Evolutionary conservation across 768 basidiomycete species (phyloP), one percentile per base, ranked within the genome.

Genomic region (Kwoniella dendrophila): DNA sequence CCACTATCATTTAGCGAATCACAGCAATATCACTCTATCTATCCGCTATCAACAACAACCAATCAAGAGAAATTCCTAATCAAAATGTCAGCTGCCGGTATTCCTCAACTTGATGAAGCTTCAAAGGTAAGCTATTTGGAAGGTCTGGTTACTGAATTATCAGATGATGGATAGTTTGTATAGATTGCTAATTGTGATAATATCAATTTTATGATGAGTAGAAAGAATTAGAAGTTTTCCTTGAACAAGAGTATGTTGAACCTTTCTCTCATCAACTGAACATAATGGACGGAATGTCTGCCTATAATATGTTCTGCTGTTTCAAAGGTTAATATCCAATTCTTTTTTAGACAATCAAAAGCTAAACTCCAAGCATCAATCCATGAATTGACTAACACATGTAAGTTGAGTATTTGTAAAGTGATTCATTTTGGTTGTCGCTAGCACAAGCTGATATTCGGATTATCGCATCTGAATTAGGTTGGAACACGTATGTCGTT

Each of bases 321-420:
- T 8, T 18, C 18, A 8, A 38, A 41, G 30, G 27, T 56, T 11
- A 43, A 7, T 29, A 43, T 41, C 41, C 11, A 33, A 14, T 33
- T 49, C n/a, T 34, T 24, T 24, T 22, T 29, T 52, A 76, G 74
- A 51, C 91, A 93, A 76, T 85, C 87, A 1, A 88, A 90, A 80
- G 88, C 89, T 44, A 83, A 82, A 59, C 69, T 90, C 51, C 85
- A 91, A 69, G 81, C 84, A 30, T 75, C 73, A 29, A 86, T 93
- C 43, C 91, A 92, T 64, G 85, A 82, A 51, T 83, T 93, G 67
- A 93, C 92, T 18, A 84, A 84, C 71, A 92, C 82, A 92, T 94
- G 91, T 93, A 72, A 77, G 85, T 82, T 52, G 0, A 6, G 14
- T 44, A n/a, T n/a, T n/a, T 94, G 91, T 93, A 72, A 77, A 85